Base-by-base conservation (phyloP, 108 stramenopile genomes). In the Nitzschia sp. region DNA sequence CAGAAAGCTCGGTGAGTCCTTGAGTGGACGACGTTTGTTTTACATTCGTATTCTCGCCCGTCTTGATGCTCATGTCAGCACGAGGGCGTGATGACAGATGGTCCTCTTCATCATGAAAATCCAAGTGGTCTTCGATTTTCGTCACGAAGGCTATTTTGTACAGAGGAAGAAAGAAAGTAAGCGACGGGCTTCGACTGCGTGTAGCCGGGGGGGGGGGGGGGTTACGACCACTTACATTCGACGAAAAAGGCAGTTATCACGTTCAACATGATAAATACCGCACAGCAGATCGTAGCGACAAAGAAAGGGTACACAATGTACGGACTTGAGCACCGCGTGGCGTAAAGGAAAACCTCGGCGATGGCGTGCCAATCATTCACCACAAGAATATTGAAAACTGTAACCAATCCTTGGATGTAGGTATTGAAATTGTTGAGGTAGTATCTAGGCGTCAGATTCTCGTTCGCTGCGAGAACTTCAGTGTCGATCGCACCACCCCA, bases 361-460 rank as follows among this genome's bases (percentile, higher is more conserved):
- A 87, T 76, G 0, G 75, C 77, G 38, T 82, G 83, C 86, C 86
- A 87, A 58, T 87, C 86, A 56, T 87, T 84, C 30, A 84, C 83
- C 45, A 84, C 81, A 18, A 83, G 35, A 19, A 87, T 56, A 31
- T 87, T 71, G 54, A 87, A 87, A 77, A 87, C 70, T 2, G 86
- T 82, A 6, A 87, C 70, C 59, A 87, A 32, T 28, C 86, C 86
- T 42, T 73, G 63, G 18, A 33, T 24, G 58, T 87, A 87, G 19
- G 58, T 54, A 54, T 87, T 87, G 78, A 87, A 87, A 34, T 87
- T 87, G 72, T 87, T 87, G 55, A 87, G 66, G 58, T 81, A 80
- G 68, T 87, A 87, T 1, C 75, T 31, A 1, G 81, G 81, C 18
- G 79, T 74, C 17, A 85, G 18, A 17, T 57, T 46, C 19, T 54